These are phyloP conservation scores for Fusarium metavorans DNA, from an alignment of 2,329 filamentous ascomycete genomes.

Conservation along the genomic window DNA sequence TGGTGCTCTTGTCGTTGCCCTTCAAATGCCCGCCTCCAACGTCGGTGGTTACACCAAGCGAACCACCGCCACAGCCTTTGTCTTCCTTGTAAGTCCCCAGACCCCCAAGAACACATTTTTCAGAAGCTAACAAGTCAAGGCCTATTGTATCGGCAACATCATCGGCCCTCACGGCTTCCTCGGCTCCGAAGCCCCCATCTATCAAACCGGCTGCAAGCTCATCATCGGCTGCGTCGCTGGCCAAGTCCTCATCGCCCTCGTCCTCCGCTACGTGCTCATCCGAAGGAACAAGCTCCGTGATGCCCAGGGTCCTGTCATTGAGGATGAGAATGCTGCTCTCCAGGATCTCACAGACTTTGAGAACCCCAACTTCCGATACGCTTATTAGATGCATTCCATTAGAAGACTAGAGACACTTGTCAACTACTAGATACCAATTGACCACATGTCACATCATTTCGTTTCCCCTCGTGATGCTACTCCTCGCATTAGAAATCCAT, in stretches of 20 bases:
- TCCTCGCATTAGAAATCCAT: not conserved
- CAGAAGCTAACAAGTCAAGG: not conserved
- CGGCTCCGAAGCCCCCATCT: slow-evolving; percentile 59
- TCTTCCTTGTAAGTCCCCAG: slow-evolving; percentile 49
- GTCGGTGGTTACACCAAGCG: slow-evolving; percentile 63
- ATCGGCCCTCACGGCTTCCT: slow-evolving; percentile 54
- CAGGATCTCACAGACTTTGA: slow-evolving; percentile 46
- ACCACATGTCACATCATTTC: slow-evolving; percentile 11
- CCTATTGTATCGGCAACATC: slow-evolving; percentile 53
- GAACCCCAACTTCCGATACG: slow-evolving; percentile 45
- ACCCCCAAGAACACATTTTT: not conserved
- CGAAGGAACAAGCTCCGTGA: slow-evolving; percentile 42
- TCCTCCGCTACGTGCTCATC: slow-evolving; percentile 38
- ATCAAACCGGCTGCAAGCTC: slow-evolving; percentile 63
- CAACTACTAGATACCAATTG: slow-evolving; percentile 2
- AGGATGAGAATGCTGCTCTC: slow-evolving; percentile 33
- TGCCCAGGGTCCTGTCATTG: slow-evolving; percentile 32
- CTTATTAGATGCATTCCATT: slow-evolving; percentile 40
- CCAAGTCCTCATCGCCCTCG: slow-evolving; percentile 33
- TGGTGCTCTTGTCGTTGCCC: slow-evolving; percentile 64
- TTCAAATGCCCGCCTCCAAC: slow-evolving; percentile 65
- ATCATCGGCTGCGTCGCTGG: slow-evolving; percentile 42
- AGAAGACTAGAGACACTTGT: slow-evolving; percentile 1
- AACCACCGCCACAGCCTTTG: slow-evolving; percentile 59
- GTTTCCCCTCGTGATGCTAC: not conserved